Evolutionary conservation across 2,329 filamentous ascomycete species (phyloP).

Genomic region (Lachnum nothofagi): DNA sequence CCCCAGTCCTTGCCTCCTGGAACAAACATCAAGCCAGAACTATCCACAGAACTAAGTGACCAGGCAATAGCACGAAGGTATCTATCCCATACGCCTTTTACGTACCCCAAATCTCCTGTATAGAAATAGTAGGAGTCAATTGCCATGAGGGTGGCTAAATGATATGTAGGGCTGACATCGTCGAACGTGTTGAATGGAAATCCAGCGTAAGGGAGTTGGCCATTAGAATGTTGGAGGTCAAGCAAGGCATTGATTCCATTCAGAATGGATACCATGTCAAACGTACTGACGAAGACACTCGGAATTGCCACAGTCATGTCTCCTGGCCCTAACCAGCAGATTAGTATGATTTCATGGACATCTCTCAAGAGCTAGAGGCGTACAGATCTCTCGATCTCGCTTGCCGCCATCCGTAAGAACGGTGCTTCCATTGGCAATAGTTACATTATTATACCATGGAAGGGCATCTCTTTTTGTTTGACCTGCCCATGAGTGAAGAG

Average conservation of each 20-base stretch:
- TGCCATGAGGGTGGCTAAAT: slow-evolving; percentile 53
- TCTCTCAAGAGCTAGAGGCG: too few species aligned
- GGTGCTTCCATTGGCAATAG: slow-evolving; percentile 19
- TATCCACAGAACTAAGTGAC: slow-evolving; percentile 39
- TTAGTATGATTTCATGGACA: too few species aligned
- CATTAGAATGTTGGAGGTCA: slow-evolving; percentile 32
- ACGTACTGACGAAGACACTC: slow-evolving; percentile 49
- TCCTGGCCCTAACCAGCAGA: too few species aligned
- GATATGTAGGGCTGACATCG: slow-evolving; percentile 51
- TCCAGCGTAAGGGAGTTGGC: slow-evolving; percentile 46
- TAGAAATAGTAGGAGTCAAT: slow-evolving; percentile 54
- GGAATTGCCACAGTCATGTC: slow-evolving; percentile 54
- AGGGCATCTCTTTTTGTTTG: slow-evolving; percentile 35
- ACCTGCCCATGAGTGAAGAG: background rate
- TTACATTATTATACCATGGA: slow-evolving; percentile 32
- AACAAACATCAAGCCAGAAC: slow-evolving; percentile 29
- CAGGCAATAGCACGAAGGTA: slow-evolving; percentile 43
- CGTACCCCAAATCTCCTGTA: slow-evolving; percentile 46
- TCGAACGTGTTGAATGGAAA: slow-evolving; percentile 37
- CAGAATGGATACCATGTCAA: slow-evolving; percentile 42
- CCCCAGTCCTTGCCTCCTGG: slow-evolving; percentile 23
- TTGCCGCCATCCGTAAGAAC: slow-evolving; percentile 52
- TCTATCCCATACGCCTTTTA: slow-evolving; percentile 42
- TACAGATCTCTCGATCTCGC: slow-evolving; percentile 53
- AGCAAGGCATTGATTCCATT: slow-evolving; percentile 47